A percentile compares a stretch with the other conserved stretches of the same genome.
phyloP scores from a whole-genome alignment of 2,329 filamentous ascomycete species.

The Didymella arachidicola region DNA sequence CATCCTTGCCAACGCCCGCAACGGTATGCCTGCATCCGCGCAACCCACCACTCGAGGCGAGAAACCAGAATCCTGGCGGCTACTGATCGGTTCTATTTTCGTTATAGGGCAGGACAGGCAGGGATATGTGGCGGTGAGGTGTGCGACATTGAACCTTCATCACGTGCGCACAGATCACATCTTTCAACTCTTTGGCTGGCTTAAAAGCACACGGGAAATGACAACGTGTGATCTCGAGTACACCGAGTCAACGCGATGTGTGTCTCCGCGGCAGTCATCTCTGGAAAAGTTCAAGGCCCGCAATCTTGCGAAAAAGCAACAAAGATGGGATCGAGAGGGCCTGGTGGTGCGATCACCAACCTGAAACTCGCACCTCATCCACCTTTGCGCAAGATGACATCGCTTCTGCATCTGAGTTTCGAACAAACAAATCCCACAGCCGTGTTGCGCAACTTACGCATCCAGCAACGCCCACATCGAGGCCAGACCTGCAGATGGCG shows the following conservation, averaged over 20 bases:
- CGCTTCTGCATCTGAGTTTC: conserved; percentile 14
- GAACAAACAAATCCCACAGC: conserved; percentile 4
- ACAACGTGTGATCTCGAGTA: background rate
- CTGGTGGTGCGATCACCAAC: conserved; percentile 9
- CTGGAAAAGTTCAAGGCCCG: background rate
- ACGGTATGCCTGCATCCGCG: conserved; percentile 19
- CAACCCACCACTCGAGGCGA: background rate
- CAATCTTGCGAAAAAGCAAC: conserved; percentile 2
- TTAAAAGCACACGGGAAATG: background rate
- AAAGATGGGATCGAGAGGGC: background rate
- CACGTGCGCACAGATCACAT: conserved; percentile 7
- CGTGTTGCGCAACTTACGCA: background rate
- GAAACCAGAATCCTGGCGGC: conserved; percentile 7
- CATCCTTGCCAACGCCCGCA: conserved; percentile 8
- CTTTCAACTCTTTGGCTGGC: background rate
- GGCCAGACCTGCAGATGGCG: conserved; percentile 9
- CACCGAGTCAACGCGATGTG: background rate
- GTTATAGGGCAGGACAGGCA: conserved; percentile 1
- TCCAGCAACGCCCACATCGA: conserved; percentile 3
- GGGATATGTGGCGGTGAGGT: conserved; percentile 10
- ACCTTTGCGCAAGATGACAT: conserved; percentile 16
- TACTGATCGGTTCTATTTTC: conserved; percentile 11
- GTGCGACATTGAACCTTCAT: conserved; percentile 5
- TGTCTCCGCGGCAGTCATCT: background rate
- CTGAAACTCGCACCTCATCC: conserved; percentile 3